Conservation (phyloP, 73 alveolate genomes). For the Paramecium tetraurelia region DNA sequence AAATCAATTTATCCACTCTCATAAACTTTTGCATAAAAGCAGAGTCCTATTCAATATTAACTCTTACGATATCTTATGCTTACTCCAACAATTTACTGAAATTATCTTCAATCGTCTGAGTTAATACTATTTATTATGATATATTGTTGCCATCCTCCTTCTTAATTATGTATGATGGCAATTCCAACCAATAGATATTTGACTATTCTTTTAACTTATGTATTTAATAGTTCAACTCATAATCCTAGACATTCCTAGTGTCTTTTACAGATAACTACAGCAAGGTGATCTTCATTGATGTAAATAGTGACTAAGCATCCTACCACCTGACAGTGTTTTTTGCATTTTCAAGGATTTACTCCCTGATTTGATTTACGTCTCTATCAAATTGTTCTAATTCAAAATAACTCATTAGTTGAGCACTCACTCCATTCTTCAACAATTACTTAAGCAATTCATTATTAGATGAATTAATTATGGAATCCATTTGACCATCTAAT, state of each 20-base stretch:
- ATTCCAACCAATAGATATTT: neutral
- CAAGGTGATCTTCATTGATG: neutral
- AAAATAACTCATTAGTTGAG: neutral
- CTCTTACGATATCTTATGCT: neutral
- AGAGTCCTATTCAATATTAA: neutral
- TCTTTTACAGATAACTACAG: neutral
- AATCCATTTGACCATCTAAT: neutral
- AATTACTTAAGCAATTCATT: neutral
- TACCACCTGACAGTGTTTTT: neutral
- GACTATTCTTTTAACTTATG: neutral
- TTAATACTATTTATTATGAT: neutral
- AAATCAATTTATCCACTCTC: neutral
- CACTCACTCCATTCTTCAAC: neutral
- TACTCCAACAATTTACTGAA: neutral
- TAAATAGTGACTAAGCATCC: neutral
- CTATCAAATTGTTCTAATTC: slow-evolving; percentile 1
- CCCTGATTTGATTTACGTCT: neutral
- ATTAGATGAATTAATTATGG: neutral
- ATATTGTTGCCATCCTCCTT: neutral
- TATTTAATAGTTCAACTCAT: neutral
- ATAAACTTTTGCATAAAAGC: neutral
- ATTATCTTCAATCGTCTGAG: neutral
- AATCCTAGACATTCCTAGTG: neutral
- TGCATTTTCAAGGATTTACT: neutral
- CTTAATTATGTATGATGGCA: neutral